Evolutionary conservation across 345 rosid genomes (phyloP).

Genomic region (Sisymbrium altissimum): DNA sequence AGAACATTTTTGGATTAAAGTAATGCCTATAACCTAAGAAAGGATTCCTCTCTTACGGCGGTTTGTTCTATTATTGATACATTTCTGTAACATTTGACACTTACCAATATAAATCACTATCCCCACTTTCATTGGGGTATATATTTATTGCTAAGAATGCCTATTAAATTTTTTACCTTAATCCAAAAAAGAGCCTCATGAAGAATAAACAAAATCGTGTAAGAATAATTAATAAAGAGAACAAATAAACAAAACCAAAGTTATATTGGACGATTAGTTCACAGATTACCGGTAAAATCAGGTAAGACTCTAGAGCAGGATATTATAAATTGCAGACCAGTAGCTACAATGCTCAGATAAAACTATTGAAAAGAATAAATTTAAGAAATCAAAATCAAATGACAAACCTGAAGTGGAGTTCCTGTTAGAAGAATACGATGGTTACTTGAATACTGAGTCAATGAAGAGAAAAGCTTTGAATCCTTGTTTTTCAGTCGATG

Average conservation of each 20-base stretch:
- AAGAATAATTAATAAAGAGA: not conserved
- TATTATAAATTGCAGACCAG: too few relatives aligned
- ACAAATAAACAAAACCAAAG: not conserved
- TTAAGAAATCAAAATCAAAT: conserved; percentile 23
- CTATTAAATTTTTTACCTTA: not conserved
- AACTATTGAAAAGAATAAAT: not conserved
- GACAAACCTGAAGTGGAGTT: conserved; percentile 95
- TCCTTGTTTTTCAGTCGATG: conserved; percentile 99
- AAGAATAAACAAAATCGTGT: not conserved
- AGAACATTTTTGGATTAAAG: too few relatives aligned
- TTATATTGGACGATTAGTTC: not conserved
- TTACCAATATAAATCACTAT: not conserved
- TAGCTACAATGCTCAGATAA: conserved; percentile 8
- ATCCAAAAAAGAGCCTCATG: not conserved
- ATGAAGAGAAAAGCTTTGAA: conserved; percentile 83
- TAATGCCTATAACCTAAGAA: not conserved
- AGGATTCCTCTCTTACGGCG: not conserved
- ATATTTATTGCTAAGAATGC: not conserved
- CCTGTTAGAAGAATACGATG: conserved; percentile 98
- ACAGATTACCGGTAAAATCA: not conserved
- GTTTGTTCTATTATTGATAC: not conserved
- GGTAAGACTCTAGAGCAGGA: too few relatives aligned
- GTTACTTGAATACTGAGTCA: conserved; percentile 83
- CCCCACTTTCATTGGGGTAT: not conserved
- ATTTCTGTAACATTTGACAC: not conserved